Evolutionary conservation across 345 rosid species (phyloP), one percentile per base, ranked within the genome.

Genomic region (Zanthoxylum bungeanum): DNA sequence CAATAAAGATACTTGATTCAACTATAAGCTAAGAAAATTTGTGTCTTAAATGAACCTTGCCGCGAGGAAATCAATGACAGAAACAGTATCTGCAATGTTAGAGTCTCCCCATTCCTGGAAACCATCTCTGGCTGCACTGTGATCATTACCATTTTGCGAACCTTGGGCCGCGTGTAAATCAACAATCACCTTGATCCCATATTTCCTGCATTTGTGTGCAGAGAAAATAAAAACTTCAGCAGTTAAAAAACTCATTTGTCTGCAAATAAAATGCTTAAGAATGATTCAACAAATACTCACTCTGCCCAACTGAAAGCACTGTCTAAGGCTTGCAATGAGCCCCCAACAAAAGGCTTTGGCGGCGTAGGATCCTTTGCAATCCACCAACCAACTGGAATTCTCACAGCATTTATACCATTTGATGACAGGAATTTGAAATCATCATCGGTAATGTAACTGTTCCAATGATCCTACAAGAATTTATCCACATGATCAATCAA

Each of bases 101-200:
- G 76, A 70, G 2, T 79, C 79, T 24, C 81, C 85, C 80, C 83
- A 82, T 74, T 82, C 83, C 51, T 14, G 72, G 50, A 46, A 79
- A 2, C 85, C 85, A 61, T 82, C 83, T 73, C 81, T 70, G 12
- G 81, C 0, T 0, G 14, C 79, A 4, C 85, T 79, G 39, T 79
- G 85, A 0, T 33, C 70, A 21, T 75, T 59, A 0, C 86, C 78
- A 5, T 83, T 83, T 59, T 83, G 84, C 5, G 79, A 82, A 67
- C 64, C 81, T 57, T 66, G 64, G 60, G 7, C 60, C 9, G 79
- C 84, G 9, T 77, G 81, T 63, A 81, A 44, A 71, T 81, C 79
- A 1, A 77, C 25, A 4, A 70, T 75, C 3, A 77, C 79, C 31
- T 77, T 68, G 69, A 77, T 36, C 17, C 77, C 71, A 34, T 83